Evolutionary conservation across 345 rosid species (phyloP).

Genomic region (Reutealis trisperma): DNA sequence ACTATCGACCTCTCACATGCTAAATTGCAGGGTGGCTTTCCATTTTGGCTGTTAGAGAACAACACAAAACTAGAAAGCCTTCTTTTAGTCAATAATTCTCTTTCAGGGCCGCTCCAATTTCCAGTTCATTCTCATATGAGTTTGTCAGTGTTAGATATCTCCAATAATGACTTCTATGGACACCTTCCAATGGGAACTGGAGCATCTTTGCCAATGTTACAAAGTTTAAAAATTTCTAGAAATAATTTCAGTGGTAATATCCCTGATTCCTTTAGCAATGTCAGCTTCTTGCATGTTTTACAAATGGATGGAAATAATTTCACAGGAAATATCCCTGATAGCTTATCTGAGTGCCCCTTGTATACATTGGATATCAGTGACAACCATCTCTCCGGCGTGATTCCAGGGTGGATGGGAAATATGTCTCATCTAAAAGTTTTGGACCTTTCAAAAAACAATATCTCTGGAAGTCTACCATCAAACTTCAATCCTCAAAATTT

Average conservation of each 20-base stretch:
- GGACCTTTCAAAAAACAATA: too few species aligned
- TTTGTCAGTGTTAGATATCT: not conserved
- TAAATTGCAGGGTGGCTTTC: not conserved
- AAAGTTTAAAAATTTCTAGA: not conserved
- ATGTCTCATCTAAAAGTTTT: too few species aligned
- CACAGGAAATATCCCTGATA: too few species aligned
- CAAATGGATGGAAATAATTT: not conserved
- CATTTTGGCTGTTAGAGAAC: conserved; percentile 5
- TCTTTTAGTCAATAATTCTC: not conserved
- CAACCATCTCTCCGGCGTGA: too few species aligned
- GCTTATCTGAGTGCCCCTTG: too few species aligned
- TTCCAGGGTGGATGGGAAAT: too few species aligned
- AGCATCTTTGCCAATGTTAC: not conserved
- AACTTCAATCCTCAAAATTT: not conserved
- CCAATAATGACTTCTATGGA: not conserved
- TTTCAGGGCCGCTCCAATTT: not conserved
- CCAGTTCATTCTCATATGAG: not conserved
- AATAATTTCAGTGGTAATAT: not conserved
- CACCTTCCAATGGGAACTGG: not conserved
- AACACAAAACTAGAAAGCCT: not conserved
- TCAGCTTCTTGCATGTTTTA: too few species aligned
- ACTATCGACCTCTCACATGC: not conserved
- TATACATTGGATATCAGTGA: too few species aligned
- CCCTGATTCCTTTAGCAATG: too few species aligned
- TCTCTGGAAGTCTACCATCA: too few species aligned